A percentile compares a stretch with the other conserved stretches of the same genome.
Evolutionary conservation across 495 filamentous ascomycete species (phyloP).

Genomic region (Pyrenopolyporus hunteri): DNA sequence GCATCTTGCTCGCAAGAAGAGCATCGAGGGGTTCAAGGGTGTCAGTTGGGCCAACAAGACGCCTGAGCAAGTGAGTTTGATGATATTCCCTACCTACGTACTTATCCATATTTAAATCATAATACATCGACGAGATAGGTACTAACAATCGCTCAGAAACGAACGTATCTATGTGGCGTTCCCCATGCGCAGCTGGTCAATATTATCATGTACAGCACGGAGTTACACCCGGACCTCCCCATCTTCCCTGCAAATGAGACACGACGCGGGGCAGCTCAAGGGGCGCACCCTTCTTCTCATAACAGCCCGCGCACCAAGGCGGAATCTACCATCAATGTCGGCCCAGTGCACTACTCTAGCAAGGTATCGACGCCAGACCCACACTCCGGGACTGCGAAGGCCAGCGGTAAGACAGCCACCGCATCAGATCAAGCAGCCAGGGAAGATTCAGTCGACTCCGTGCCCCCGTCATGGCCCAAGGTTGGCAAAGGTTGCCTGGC

Average conservation of each 20-base stretch:
- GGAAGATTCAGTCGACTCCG: constrained; percentile 44
- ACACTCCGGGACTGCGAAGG: constrained; percentile 5
- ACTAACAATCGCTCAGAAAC: constrained; percentile 38
- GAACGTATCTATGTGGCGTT: constrained; percentile 49
- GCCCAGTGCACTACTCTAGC: constrained; percentile 23
- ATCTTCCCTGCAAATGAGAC: constrained; percentile 48
- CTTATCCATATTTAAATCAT: constrained; percentile 43
- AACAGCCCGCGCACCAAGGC: constrained; percentile 8
- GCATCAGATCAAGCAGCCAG: constrained; percentile 10
- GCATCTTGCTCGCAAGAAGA: constrained; percentile 48
- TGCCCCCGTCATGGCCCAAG: constrained; percentile 69
- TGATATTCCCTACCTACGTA: constrained; percentile 41
- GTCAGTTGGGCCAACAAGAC: constrained; percentile 55
- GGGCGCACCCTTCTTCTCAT: constrained; percentile 30
- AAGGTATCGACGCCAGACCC: constrained; percentile 31
- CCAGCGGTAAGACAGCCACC: neutral
- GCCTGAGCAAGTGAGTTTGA: constrained; percentile 47
- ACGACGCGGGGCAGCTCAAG: constrained; percentile 42
- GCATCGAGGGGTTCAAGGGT: constrained; percentile 34
- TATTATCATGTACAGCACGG: constrained; percentile 44
- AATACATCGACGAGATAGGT: constrained; percentile 42
- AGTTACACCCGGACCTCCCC: constrained; percentile 51
- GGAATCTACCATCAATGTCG: constrained; percentile 25
- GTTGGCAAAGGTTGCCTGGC: constrained; percentile 63
- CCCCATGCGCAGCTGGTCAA: constrained; percentile 47